A percentile compares a stretch with the other conserved stretches of the same genome.
These are phyloP conservation scores for Nemania sp. DNA, from an alignment of 2,329 filamentous ascomycete genomes.

Conservation along the genomic window DNA sequence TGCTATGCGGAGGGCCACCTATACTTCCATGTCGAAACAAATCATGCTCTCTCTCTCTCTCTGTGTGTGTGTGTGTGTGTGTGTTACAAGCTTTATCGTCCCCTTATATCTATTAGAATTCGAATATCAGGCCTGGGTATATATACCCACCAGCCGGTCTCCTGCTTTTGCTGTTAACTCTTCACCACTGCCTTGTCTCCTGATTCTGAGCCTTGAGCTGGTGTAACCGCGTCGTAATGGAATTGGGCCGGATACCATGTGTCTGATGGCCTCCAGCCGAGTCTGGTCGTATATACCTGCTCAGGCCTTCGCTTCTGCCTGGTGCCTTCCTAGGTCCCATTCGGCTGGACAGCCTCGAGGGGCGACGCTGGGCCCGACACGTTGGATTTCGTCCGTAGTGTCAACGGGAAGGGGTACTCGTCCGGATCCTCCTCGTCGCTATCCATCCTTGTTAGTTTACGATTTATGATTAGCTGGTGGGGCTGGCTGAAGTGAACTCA, in stretches of 20 bases:
- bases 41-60: too few relatives aligned
- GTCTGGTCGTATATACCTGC: background rate
- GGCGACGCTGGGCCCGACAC: conserved; percentile 46
- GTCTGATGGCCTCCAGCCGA: background rate
- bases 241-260: background rate
- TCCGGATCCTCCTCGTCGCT: conserved; percentile 93
- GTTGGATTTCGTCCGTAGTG: conserved; percentile 53
- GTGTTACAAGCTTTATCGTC: too few relatives aligned
- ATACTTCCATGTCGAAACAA: too few relatives aligned
- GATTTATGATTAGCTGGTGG: background rate
- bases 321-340: conserved; percentile 44
- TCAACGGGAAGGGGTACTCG: conserved; percentile 65
- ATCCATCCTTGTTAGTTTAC: conserved; percentile 39
- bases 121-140: background rate
- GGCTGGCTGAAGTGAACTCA: conserved; percentile 60
- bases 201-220: background rate
- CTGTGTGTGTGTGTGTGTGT: too few relatives aligned
- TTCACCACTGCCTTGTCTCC: background rate
- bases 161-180: background rate
- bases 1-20: too few relatives aligned
- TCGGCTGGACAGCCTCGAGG: conserved; percentile 48
- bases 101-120: too few relatives aligned
- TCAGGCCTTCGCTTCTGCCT: background rate
- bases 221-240: background rate
- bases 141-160: background rate